Conservation (phyloP, 75 land plant species). For the Sequoiadendron giganteum region DNA sequence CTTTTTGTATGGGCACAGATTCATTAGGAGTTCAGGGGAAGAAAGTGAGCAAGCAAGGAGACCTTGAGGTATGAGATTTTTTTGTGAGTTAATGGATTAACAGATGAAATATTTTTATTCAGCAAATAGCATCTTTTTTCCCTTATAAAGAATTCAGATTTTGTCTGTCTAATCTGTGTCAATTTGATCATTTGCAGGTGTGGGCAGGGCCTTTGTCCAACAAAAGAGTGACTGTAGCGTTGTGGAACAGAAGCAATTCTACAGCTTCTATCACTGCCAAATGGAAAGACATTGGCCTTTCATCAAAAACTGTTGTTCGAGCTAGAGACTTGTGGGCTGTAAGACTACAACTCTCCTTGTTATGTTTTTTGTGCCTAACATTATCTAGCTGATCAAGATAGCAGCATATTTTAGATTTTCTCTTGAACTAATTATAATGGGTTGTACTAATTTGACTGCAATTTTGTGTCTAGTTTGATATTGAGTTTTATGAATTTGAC, state of each 20-base stretch:
- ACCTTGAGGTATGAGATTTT: slow-evolving; percentile 39
- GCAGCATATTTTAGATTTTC: neutral
- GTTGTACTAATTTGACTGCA: neutral
- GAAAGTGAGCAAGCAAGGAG: slow-evolving; percentile 47
- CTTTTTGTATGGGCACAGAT: slow-evolving; percentile 22
- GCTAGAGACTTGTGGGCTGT: slow-evolving; percentile 82
- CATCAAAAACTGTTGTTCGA: slow-evolving; percentile 23
- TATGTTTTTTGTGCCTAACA: neutral
- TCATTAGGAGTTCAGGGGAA: slow-evolving; percentile 76
- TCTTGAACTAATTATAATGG: neutral
- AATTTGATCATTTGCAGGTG: slow-evolving; percentile 33
- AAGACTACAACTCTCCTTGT: slow-evolving; percentile 10
- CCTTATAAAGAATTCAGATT: neutral
- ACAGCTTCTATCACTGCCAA: slow-evolving; percentile 46
- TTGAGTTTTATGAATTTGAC: neutral
- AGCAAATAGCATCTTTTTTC: neutral
- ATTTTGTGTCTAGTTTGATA: neutral
- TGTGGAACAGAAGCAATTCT: slow-evolving; percentile 63
- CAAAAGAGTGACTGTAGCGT: slow-evolving; percentile 36
- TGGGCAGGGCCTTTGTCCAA: slow-evolving; percentile 78
- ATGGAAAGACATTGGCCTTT: slow-evolving; percentile 65
- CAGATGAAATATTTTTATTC: neutral
- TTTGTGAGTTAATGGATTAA: neutral
- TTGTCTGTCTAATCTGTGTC: neutral
- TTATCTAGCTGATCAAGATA: neutral